phyloP scores from a whole-genome alignment of 129 eudicot genomes.

The Artemisia tridentata region DNA sequence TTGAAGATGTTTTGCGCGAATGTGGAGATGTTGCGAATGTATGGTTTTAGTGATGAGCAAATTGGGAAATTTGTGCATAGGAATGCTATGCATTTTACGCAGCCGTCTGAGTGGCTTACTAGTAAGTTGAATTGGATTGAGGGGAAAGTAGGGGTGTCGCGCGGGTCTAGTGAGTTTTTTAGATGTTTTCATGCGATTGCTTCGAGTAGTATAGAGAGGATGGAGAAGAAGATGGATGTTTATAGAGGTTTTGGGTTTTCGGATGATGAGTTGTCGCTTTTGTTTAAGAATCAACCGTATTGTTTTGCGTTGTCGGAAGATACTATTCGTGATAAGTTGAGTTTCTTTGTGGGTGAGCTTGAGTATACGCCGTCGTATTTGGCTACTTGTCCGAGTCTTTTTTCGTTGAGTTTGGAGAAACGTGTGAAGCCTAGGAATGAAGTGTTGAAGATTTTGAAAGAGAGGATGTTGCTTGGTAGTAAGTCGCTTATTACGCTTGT shows the following conservation, averaged over 20 bases:
- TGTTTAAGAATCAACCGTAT: constrained; percentile 33
- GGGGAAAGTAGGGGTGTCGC: constrained; percentile 23
- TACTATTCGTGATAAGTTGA: constrained; percentile 24
- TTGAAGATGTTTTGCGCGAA: constrained; percentile 24
- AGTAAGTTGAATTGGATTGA: constrained; percentile 35
- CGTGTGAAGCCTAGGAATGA: constrained; percentile 48
- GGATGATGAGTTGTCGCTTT: constrained; percentile 17
- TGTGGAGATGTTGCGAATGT: constrained; percentile 15
- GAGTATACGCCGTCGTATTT: constrained; percentile 32
- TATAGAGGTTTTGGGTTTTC: constrained; percentile 43
- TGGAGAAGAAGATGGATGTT: constrained; percentile 36
- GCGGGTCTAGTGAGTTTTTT: constrained; percentile 21
- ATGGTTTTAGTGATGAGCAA: constrained; percentile 30
- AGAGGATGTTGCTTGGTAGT: constrained; percentile 23
- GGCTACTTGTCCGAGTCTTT: constrained; percentile 29
- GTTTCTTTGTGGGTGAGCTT: constrained; percentile 36
- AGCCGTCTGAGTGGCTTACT: constrained; percentile 25
- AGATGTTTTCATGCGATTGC: constrained; percentile 34
- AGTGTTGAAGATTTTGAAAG: constrained; percentile 36
- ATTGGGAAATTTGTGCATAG: constrained; percentile 35
- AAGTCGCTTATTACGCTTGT: constrained; percentile 30
- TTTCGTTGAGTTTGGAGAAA: constrained; percentile 44
- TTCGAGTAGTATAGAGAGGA: constrained; percentile 19
- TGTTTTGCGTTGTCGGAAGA: constrained; percentile 28
- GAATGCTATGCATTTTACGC: constrained; percentile 35